Evolutionary conservation across 2,329 filamentous ascomycete species (phyloP).

Genomic region (Stemphylium beticola): DNA sequence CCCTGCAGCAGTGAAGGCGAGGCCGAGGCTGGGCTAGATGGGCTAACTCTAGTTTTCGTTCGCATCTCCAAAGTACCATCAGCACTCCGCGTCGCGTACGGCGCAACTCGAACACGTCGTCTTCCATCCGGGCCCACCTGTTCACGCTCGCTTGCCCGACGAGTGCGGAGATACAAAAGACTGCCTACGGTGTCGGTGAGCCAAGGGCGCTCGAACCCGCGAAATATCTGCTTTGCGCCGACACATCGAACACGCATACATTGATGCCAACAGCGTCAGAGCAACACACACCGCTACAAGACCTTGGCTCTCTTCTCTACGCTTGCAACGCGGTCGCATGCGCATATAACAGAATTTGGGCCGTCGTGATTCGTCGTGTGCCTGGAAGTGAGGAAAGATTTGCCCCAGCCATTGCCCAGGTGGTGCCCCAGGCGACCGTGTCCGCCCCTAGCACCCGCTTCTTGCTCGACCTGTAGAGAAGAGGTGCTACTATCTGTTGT

Average conservation of each 20-base stretch:
- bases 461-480: not conserved
- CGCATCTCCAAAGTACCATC: constrained; percentile 13
- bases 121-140: not conserved
- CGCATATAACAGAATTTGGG: constrained; percentile 20
- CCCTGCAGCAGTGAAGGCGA: constrained; percentile 8
- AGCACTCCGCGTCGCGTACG: constrained; percentile 11
- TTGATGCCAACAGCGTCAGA: constrained; percentile 25
- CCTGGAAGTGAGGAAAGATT: constrained; percentile 16
- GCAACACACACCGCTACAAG: constrained; percentile 1
- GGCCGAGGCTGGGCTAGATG: constrained; percentile 11
- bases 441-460: constrained; percentile 4
- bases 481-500: not conserved
- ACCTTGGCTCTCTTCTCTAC: constrained; percentile 16
- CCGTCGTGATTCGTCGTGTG: constrained; percentile 2
- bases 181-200: not conserved
- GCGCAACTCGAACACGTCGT: constrained; percentile 7
- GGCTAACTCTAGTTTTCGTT: constrained; percentile 13
- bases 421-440: not conserved
- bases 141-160: not conserved
- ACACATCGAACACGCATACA: constrained; percentile 16
- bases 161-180: not conserved
- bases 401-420: constrained; percentile 10
- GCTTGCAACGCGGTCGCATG: constrained; percentile 16
- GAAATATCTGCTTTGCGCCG: constrained; percentile 12
- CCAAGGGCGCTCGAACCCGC: constrained; percentile 4